phyloP scores from a whole-genome alignment of 2,329 filamentous ascomycete genomes.

The Monilinia vaccinii-corymbosi region DNA sequence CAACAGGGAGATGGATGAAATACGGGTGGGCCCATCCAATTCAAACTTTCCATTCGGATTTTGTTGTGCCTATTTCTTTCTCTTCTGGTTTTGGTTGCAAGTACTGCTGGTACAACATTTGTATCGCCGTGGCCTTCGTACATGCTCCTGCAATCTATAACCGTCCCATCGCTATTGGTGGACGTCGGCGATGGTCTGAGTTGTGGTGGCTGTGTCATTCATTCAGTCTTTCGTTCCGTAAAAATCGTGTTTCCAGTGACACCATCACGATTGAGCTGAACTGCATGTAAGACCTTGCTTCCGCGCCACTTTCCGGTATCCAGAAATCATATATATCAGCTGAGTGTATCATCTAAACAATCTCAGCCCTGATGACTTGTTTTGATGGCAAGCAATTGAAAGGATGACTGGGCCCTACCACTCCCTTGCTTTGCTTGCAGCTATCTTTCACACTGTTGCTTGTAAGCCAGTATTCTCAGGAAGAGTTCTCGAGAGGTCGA shows the following conservation, averaged over 20 bases:
- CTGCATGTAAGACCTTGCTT: not conserved
- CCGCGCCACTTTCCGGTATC: not conserved
- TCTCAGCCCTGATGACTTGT: not conserved
- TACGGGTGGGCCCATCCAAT: too few relatives aligned
- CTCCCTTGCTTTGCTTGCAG: not conserved
- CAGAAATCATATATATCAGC: not conserved
- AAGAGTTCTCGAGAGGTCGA: not conserved
- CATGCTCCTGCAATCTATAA: too few relatives aligned
- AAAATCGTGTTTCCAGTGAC: not conserved
- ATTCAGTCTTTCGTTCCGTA: too few relatives aligned
- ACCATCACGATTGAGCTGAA: not conserved
- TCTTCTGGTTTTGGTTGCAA: too few relatives aligned
- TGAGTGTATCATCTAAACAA: not conserved
- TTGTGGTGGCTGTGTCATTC: too few relatives aligned
- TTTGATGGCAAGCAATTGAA: not conserved
- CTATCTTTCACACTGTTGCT: not conserved
- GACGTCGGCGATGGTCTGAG: too few relatives aligned
- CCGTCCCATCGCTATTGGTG: too few relatives aligned
- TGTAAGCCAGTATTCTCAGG: not conserved
- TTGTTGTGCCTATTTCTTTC: too few relatives aligned
- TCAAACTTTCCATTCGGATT: too few relatives aligned
- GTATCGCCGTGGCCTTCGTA: too few relatives aligned
- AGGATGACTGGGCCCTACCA: not conserved
- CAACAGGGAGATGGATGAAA: too few relatives aligned
- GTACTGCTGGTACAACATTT: too few relatives aligned